Conservation (phyloP, 1,139 yeast species). For the Diutina siamensis region DNA sequence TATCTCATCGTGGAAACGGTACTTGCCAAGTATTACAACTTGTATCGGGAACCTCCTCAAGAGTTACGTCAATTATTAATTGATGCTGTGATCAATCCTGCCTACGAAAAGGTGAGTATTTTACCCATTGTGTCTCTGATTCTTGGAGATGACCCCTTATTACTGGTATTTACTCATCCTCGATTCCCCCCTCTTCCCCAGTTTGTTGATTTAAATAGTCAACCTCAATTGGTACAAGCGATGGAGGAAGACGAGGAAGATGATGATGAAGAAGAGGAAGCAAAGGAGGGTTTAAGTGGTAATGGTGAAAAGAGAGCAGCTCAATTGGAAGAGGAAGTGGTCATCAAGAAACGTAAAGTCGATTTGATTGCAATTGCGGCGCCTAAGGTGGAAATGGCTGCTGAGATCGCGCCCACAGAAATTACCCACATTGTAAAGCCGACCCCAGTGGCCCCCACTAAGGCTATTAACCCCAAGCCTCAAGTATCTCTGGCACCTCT, state of each 20-base stretch:
- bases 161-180: conserved; percentile 1
- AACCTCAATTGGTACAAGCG: not conserved
- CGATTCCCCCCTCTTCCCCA: conserved; percentile 1
- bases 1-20: conserved; percentile 3
- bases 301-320: not conserved
- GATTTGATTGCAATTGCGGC: not conserved
- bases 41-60: not conserved
- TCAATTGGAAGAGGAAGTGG: not conserved
- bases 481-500: no score
- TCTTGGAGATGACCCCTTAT: conserved; percentile 1
- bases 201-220: not conserved
- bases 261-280: not conserved
- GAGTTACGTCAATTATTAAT: conserved; percentile 1
- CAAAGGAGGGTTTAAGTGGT: no score
- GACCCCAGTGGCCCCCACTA: no score
- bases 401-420: no score
- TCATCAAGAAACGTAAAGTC: not conserved
- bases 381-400: not conserved
- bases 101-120: conserved; percentile 3
- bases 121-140: conserved; percentile 4
- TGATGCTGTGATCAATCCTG: conserved; percentile 2
- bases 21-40: not conserved
- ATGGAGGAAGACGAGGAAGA: not conserved
- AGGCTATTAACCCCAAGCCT: no score
- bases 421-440: no score